Percentiles rank a stretch among this genome's conserved stretches.
Evolutionary conservation across 129 eudicot species (phyloP).

Genomic region (Scalesia atractyloides): DNA sequence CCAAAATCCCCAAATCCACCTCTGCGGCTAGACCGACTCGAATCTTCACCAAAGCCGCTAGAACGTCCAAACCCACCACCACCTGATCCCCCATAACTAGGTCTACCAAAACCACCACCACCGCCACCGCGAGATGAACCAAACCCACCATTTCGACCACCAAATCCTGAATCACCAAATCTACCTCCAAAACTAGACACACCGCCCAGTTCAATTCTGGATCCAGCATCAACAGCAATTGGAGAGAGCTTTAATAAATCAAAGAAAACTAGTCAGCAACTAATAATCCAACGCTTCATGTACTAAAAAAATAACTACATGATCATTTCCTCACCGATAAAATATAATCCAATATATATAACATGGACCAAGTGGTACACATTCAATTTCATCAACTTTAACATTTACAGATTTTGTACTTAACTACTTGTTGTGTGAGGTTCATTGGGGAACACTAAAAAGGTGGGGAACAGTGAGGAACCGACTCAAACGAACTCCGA

Average conservation of each 20-base stretch:
- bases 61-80: too few relatives aligned
- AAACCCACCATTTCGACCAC: conserved; percentile 24
- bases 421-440: too few relatives aligned
- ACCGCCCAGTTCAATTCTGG: conserved; percentile 45
- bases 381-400: too few relatives aligned
- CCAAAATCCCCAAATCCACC: conserved; percentile 51
- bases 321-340: neutral
- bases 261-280: conserved; percentile 7
- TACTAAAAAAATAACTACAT: neutral
- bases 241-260: conserved; percentile 63
- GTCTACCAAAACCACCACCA: neutral
- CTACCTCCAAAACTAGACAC: conserved; percentile 54
- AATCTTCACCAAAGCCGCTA: too few relatives aligned
- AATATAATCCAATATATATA: neutral
- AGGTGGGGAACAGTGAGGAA: too few relatives aligned
- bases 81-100: conserved; percentile 21
- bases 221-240: conserved; percentile 58
- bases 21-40: conserved; percentile 15
- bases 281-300: neutral
- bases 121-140: neutral
- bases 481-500: too few relatives aligned
- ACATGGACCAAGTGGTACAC: neutral
- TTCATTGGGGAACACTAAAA: too few relatives aligned
- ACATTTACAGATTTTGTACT: too few relatives aligned
- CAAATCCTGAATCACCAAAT: conserved; percentile 46